These are phyloP conservation scores for Sphaerulina populicola DNA, from an alignment of 2,329 filamentous ascomycete species.

Conservation along the genomic window DNA sequence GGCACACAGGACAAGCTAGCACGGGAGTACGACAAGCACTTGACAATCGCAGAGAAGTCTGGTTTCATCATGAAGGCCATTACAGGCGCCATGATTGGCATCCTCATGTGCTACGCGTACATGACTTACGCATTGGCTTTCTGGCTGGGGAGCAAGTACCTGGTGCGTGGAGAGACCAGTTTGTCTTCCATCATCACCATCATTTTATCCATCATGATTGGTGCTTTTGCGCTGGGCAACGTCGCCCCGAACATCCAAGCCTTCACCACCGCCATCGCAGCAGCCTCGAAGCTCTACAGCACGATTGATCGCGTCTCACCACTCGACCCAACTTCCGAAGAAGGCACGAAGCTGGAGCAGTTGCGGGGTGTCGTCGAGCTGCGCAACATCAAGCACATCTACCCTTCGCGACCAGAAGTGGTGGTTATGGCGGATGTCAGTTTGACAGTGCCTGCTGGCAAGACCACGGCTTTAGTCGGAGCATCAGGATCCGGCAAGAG, in stretches of 20 bases:
- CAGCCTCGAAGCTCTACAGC: conserved; percentile 83
- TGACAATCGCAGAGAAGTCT: conserved; percentile 63
- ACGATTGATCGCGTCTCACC: conserved; percentile 86
- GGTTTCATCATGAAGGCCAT: conserved; percentile 68
- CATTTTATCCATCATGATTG: conserved; percentile 84
- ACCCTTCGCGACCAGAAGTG: conserved; percentile 85
- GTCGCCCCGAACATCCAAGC: conserved; percentile 78
- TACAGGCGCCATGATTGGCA: conserved; percentile 69
- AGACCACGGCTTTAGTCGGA: conserved; percentile 86
- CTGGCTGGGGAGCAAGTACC: conserved; percentile 73
- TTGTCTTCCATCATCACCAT: conserved; percentile 73
- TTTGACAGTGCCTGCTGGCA: conserved; percentile 73
- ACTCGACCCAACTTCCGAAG: conserved; percentile 63
- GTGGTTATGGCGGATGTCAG: conserved; percentile 77
- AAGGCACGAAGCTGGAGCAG: conserved; percentile 63
- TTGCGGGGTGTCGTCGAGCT: conserved; percentile 74
- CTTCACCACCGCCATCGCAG: conserved; percentile 73
- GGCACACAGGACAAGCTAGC: conserved; percentile 90
- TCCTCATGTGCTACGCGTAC: conserved; percentile 76
- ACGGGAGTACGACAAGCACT: conserved; percentile 69
- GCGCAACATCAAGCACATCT: conserved; percentile 79
- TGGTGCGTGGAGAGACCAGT: conserved; percentile 57
- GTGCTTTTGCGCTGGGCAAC: conserved; percentile 82
- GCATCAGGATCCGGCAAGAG: conserved; percentile 92
- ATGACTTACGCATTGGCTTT: conserved; percentile 81